phyloP scores from a whole-genome alignment of 2,329 filamentous ascomycete species.

The Ascochyta viciae-villosae region DNA sequence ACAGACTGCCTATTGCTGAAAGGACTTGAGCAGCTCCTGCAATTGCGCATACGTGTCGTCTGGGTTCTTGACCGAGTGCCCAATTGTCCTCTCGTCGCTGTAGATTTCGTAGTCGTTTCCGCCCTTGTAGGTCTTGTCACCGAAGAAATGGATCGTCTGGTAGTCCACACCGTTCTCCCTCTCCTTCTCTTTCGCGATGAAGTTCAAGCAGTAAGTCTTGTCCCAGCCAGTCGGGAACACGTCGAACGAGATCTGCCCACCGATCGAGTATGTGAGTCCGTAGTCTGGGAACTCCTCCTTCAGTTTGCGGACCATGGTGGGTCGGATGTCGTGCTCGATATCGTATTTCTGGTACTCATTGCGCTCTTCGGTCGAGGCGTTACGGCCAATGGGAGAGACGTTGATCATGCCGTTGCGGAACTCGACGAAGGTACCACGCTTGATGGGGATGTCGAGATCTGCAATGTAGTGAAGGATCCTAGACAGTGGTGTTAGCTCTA shows the following conservation, averaged over 20 bases:
- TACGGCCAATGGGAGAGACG: slow-evolving; percentile 82
- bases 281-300: slow-evolving; percentile 82
- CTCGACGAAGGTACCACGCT: slow-evolving; percentile 85
- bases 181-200: slow-evolving; percentile 80
- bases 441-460: slow-evolving; percentile 82
- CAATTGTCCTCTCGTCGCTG: slow-evolving; percentile 78
- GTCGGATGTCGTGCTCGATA: slow-evolving; percentile 75
- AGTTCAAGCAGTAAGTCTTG: slow-evolving; percentile 94
- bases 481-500: slow-evolving; percentile 40
- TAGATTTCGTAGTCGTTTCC: slow-evolving; percentile 98
- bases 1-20: slow-evolving; percentile 21
- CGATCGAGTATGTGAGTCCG: slow-evolving; percentile 92
- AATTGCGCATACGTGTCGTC: slow-evolving; percentile 82
- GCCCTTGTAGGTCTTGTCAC: slow-evolving; percentile 89
- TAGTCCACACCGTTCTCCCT: slow-evolving; percentile 74
- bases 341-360: slow-evolving; percentile 85
- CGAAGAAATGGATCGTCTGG: slow-evolving; percentile 95
- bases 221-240: slow-evolving; percentile 98
- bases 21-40: slow-evolving; percentile 73
- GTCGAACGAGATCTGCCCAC: slow-evolving; percentile 97
- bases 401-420: slow-evolving; percentile 94
- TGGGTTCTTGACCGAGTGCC: slow-evolving; percentile 81
- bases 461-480: slow-evolving; percentile 79
- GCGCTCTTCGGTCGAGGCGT: slow-evolving; percentile 81
- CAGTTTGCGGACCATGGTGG: slow-evolving; percentile 76